phyloP scores from a whole-genome alignment of 1,284 basidiomycete genomes.

The Ceratobasidium sp. region DNA sequence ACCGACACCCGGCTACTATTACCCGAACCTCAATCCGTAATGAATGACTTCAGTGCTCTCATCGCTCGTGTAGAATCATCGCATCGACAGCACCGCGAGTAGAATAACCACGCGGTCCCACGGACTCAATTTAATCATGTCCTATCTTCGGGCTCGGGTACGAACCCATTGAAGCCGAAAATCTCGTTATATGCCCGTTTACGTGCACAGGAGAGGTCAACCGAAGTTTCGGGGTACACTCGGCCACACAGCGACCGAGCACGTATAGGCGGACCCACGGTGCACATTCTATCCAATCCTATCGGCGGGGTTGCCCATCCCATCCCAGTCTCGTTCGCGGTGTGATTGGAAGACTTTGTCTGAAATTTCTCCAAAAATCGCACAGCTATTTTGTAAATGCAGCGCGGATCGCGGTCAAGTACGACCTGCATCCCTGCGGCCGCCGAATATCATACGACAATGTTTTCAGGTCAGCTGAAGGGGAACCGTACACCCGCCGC shows the following conservation, averaged over 20 bases:
- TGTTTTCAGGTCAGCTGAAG: constrained; percentile 4
- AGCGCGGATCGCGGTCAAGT: neutral
- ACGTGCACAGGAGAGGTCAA: neutral
- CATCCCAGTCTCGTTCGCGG: neutral
- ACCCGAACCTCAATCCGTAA: too few species aligned
- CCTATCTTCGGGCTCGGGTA: constrained; percentile 11
- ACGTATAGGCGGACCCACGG: neutral
- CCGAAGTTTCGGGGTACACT: constrained; percentile 20
- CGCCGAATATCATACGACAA: neutral
- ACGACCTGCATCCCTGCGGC: neutral
- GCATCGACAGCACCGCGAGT: constrained; percentile 2
- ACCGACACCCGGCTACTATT: too few species aligned
- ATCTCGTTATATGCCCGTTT: constrained; percentile 4
- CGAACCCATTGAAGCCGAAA: constrained; percentile 11
- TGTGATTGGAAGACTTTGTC: neutral
- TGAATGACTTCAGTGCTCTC: constrained; percentile 4
- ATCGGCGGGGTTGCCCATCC: neutral
- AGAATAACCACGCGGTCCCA: neutral
- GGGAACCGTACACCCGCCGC: constrained; percentile 13
- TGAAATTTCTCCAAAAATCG: neutral
- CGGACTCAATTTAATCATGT: neutral
- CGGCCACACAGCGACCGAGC: neutral
- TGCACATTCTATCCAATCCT: neutral
- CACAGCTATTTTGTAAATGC: neutral
- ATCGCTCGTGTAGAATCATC: neutral